A percentile compares a stretch with the other conserved stretches of the same genome.
Conservation (phyloP, 2,329 filamentous ascomycete genomes). For the Magnaporthales sp. region DNA sequence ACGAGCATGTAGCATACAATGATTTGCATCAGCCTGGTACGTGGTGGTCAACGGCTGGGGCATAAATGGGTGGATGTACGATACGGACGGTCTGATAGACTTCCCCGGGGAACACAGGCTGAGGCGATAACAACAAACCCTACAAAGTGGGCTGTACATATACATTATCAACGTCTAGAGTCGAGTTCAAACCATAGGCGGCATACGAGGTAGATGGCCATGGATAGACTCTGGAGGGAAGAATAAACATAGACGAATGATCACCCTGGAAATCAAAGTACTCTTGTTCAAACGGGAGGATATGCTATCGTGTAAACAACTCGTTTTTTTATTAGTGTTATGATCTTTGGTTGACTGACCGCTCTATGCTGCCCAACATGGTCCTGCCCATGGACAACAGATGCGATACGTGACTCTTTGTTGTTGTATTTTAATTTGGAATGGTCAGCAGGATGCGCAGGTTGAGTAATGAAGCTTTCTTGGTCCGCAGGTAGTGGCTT, state of each 20-base stretch:
- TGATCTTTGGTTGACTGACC: slow-evolving; percentile 42
- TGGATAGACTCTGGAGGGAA: neutral
- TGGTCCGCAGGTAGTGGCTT: slow-evolving; percentile 21
- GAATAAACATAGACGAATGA: neutral
- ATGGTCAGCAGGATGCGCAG: neutral
- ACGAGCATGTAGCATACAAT: neutral
- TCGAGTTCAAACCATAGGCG: neutral
- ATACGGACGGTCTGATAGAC: slow-evolving; percentile 9
- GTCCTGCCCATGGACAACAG: slow-evolving; percentile 56
- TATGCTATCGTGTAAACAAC: neutral
- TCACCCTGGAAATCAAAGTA: neutral
- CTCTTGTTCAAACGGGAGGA: neutral
- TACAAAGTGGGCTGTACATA: neutral
- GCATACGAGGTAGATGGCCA: neutral
- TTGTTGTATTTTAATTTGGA: neutral
- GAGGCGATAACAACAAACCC: neutral
- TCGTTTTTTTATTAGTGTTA: neutral
- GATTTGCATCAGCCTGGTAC: neutral
- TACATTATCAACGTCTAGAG: neutral
- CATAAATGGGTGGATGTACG: slow-evolving; percentile 16
- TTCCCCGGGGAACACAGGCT: neutral
- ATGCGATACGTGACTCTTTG: slow-evolving; percentile 51
- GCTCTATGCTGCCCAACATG: slow-evolving; percentile 55
- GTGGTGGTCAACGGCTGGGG: neutral
- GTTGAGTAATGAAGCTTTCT: neutral